phyloP scores from a whole-genome alignment of 108 stramenopile genomes.

The Cyclotella distinguenda region DNA sequence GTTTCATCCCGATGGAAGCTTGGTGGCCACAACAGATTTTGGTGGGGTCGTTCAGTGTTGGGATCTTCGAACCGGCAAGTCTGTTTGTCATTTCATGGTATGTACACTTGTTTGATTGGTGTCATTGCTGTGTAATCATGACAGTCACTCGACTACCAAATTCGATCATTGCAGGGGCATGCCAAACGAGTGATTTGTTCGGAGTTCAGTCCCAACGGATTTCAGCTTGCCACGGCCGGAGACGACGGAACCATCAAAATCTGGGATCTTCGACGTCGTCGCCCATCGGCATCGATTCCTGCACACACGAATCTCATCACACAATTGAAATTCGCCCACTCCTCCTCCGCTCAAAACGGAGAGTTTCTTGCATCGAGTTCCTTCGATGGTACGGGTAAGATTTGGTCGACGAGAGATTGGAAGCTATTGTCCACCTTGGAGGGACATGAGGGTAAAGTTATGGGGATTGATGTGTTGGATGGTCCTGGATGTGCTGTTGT shows the following conservation, averaged over 20 bases:
- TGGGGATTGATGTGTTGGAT: constrained; percentile 75
- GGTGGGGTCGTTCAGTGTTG: constrained; percentile 91
- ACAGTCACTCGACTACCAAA: no score
- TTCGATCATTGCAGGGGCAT: constrained; percentile 64
- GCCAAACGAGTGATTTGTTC: constrained; percentile 78
- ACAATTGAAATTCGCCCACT: constrained; percentile 75
- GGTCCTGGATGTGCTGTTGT: constrained; percentile 52
- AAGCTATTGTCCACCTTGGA: constrained; percentile 74
- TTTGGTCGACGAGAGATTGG: constrained; percentile 92
- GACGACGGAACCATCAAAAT: constrained; percentile 93
- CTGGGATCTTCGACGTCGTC: constrained; percentile 91
- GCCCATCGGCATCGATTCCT: constrained; percentile 83
- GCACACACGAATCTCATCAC: constrained; percentile 94
- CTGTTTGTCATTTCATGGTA: constrained; percentile 69
- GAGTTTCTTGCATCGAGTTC: constrained; percentile 89
- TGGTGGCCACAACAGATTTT: constrained; percentile 94
- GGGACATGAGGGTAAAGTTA: constrained; percentile 97
- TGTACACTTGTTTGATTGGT: no score
- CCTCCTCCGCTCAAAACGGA: constrained; percentile 51
- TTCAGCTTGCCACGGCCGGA: constrained; percentile 92
- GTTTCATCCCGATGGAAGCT: constrained; percentile 94
- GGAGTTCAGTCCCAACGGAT: constrained; percentile 90
- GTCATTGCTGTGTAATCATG: no score
- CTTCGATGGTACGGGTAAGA: constrained; percentile 91
- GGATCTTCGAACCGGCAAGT: constrained; percentile 95